Evolutionary conservation across 208 protist genomes (phyloP).

Genomic region (Strigomonas galati): DNA sequence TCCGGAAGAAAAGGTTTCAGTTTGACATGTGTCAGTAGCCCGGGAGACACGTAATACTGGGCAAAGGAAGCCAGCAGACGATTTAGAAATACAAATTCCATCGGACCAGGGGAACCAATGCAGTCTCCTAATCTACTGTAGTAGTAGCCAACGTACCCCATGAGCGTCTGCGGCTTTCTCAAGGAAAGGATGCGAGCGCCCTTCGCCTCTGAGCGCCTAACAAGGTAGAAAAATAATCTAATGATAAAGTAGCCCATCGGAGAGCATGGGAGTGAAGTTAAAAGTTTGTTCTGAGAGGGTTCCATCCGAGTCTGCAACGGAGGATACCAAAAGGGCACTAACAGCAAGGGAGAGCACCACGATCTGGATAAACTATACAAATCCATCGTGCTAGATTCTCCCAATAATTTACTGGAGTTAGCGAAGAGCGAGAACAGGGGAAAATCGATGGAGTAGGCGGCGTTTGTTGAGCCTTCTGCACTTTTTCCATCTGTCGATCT

Average conservation of each 20-base stretch:
- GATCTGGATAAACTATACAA: conserved; percentile 47
- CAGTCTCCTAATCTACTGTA: conserved; percentile 16
- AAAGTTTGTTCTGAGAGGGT: conserved; percentile 35
- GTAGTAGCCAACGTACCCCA: conserved; percentile 18
- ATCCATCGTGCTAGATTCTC: conserved; percentile 45
- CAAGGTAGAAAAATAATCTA: conserved; percentile 49
- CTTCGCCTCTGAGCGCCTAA: background rate
- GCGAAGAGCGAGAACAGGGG: conserved; percentile 53
- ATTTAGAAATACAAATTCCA: conserved; percentile 51
- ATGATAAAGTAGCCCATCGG: conserved; percentile 78
- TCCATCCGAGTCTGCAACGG: conserved; percentile 72
- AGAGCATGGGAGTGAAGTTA: conserved; percentile 73
- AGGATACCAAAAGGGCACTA: conserved; percentile 82
- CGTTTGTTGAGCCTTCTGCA: conserved; percentile 9
- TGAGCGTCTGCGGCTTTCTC: conserved; percentile 7
- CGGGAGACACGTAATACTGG: conserved; percentile 44
- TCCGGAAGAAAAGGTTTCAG: conserved; percentile 31
- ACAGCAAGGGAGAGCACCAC: conserved; percentile 43
- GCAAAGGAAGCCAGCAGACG: conserved; percentile 43
- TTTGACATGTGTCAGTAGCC: conserved; percentile 20
- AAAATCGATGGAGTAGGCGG: conserved; percentile 39
- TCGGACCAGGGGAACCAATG: conserved; percentile 15
- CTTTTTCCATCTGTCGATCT: conserved; percentile 32
- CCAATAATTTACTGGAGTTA: conserved; percentile 55
- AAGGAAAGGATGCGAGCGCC: conserved; percentile 5